Base-by-base conservation (phyloP, 2,329 filamentous ascomycete genomes). In the Alternaria sp. region DNA sequence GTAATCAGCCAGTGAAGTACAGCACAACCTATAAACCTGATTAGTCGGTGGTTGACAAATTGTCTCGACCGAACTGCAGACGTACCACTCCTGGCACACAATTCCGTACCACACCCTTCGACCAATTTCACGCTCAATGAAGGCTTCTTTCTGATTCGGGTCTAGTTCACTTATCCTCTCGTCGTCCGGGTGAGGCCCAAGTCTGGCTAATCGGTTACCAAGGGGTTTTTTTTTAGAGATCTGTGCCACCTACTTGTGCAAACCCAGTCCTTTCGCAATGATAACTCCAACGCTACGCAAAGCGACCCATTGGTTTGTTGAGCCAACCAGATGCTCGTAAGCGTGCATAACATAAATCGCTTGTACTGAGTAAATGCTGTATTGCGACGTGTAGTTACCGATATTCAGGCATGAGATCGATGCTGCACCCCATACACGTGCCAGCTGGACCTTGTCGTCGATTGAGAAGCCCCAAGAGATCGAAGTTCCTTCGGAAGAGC, bases 311-410 rank as follows among this genome's bases (percentile, higher is more conserved):
- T 79, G 79, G 60, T 82, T 82, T 6, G 80, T 80, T 24, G 78
- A 80, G 1, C 82, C 82, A 1, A 84, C 74, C 14, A 82, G 69
- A 66, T 85, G 82, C 8, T 81, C 82, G 8, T 80, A 80, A 3
- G 82, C 79, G n/a, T 82, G 82, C 29, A 82, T 70, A 1, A 78
- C 80, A 9, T 80, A 72, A 37, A 85, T 81, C 4, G 82, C 78
- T 63, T 84, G 79, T 3, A 83, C 74, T 0, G 72, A 60, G 61
- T 72, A 62, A 69, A 78, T 60, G 68, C 78, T 53, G 49, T 66
- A 65, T 55, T 70, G 65, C 64, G 76, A 80, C 50, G 79, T 81
- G 58, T 80, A 84, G 48, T 82, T 79, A 3, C 79, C 81, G 4
- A 79, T 70, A 36, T 82, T 79, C 2, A 85, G 69, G 61, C 80